Evolutionary conservation across 2,329 filamentous ascomycete genomes (phyloP).

Genomic region (Ilyonectria sp.): DNA sequence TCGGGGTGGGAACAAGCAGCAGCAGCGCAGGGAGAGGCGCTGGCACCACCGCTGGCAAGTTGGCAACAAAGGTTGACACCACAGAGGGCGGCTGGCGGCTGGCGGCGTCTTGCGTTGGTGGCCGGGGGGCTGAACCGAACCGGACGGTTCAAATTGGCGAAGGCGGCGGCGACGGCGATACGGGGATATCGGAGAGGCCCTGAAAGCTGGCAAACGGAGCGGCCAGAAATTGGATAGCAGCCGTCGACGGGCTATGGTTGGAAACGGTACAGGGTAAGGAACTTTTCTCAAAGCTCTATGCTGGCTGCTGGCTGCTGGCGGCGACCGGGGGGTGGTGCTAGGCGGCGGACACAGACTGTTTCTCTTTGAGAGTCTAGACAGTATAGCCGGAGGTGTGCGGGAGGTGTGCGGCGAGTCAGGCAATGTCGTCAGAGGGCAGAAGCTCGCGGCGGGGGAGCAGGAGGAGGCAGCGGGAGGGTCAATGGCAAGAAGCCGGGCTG

Average conservation of each 20-base stretch:
- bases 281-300: conserved; percentile 17
- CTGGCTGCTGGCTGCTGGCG: conserved; percentile 5
- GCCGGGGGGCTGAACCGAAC: conserved; percentile 13
- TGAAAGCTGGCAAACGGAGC: conserved; percentile 17
- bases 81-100: conserved; percentile 15
- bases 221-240: conserved; percentile 12
- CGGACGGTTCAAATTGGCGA: conserved; percentile 28
- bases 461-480: conserved; percentile 12
- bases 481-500: conserved; percentile 27
- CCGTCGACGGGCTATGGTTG: conserved; percentile 1
- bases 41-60: neutral
- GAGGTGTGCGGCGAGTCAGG: conserved; percentile 25
- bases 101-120: conserved; percentile 20
- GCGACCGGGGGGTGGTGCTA: conserved; percentile 13
- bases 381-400: conserved; percentile 7
- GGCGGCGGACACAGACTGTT: conserved; percentile 10
- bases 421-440: conserved; percentile 11
- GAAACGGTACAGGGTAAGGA: conserved; percentile 5
- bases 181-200: conserved; percentile 34
- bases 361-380: conserved; percentile 7
- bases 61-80: conserved; percentile 12
- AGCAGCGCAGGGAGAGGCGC: conserved; percentile 3
- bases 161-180: conserved; percentile 29
- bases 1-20: conserved; percentile 1
- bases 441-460: conserved; percentile 17